Conservation (phyloP, 176 grass and related monocot genomes). For the Secale cereale region DNA sequence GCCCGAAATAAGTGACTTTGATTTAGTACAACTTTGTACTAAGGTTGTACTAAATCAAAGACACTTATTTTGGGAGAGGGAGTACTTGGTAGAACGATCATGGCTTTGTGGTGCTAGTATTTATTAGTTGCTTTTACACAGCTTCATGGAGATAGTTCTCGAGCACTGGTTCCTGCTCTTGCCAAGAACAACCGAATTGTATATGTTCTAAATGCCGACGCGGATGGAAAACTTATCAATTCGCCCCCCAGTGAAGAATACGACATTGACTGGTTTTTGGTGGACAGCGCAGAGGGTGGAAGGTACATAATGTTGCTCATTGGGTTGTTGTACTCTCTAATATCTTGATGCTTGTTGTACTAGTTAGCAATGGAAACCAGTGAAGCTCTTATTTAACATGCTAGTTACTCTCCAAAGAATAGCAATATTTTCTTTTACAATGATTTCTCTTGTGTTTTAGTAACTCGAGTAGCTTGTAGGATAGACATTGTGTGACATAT, state of each 20-base stretch:
- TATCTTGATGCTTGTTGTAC: neutral
- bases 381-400: neutral
- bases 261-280: conserved; percentile 66
- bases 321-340: neutral
- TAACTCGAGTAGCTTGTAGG: neutral
- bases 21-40: too few relatives aligned
- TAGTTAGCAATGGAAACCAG: neutral
- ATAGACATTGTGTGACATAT: neutral
- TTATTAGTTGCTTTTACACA: conserved; percentile 27
- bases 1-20: too few relatives aligned
- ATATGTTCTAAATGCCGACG: conserved; percentile 77
- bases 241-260: conserved; percentile 51
- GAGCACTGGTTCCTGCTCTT: conserved; percentile 53
- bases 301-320: conserved; percentile 41
- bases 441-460: neutral
- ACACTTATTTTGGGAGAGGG: too few relatives aligned
- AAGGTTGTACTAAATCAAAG: too few relatives aligned
- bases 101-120: neutral
- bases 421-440: neutral
- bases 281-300: conserved; percentile 80
- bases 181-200: conserved; percentile 50
- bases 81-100: neutral
- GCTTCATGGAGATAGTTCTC: conserved; percentile 77
- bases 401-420: neutral
- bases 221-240: conserved; percentile 60